These are phyloP conservation scores for Geosmithia putterillii DNA, from an alignment of 2,329 filamentous ascomycete species.

Conservation along the genomic window DNA sequence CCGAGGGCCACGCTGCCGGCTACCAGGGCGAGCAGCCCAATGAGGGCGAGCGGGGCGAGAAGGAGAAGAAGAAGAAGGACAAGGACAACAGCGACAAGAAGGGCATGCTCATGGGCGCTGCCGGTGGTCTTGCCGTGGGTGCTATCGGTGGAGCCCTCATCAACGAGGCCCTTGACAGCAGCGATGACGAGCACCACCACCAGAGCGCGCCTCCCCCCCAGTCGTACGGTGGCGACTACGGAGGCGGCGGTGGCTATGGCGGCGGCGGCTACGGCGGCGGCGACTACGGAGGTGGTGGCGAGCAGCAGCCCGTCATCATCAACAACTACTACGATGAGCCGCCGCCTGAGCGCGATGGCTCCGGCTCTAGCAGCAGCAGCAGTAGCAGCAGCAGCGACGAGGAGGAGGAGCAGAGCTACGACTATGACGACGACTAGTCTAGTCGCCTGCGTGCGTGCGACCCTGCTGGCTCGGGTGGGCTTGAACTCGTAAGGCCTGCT, in stretches of 20 bases:
- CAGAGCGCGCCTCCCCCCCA: not conserved
- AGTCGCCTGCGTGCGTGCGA: too few relatives aligned
- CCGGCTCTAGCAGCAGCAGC: not conserved
- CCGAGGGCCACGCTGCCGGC: constrained; percentile 6
- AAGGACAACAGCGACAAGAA: constrained; percentile 32
- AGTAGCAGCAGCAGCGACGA: not conserved
- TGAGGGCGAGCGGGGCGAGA: constrained; percentile 4
- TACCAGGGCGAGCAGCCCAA: constrained; percentile 7
- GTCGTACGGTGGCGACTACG: not conserved
- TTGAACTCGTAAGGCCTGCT: not conserved
- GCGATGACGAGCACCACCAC: constrained; percentile 7
- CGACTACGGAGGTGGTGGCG: not conserved
- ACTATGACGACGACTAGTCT: not conserved
- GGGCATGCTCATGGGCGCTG: constrained; percentile 44
- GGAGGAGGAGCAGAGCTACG: not conserved
- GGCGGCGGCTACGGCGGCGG: not conserved
- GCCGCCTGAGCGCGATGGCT: not conserved
- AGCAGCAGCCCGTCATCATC: not conserved
- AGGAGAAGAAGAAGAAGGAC: constrained; percentile 14
- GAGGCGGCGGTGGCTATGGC: not conserved
- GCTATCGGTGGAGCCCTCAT: constrained; percentile 45
- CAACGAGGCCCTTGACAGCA: constrained; percentile 33
- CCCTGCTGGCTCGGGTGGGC: too few relatives aligned
- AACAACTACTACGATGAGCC: not conserved
- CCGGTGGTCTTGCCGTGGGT: constrained; percentile 45